phyloP scores from a whole-genome alignment of 768 basidiomycete genomes.

The Lentinula raphanica region DNA sequence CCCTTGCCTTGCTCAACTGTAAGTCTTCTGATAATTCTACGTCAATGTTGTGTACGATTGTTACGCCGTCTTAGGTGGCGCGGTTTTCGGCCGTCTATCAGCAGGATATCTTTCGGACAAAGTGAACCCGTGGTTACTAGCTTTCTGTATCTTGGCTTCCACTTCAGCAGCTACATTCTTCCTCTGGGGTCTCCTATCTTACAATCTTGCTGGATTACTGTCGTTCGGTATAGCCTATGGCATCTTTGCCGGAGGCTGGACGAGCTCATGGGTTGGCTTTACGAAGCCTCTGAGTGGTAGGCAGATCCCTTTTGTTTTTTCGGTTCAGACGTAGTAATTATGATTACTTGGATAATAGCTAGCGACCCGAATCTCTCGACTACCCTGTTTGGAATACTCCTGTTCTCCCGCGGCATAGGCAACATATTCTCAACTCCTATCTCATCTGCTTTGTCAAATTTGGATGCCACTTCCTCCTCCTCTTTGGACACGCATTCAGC shows the following conservation, averaged over 20 bases:
- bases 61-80: slow-evolving; percentile 8
- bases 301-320: neutral
- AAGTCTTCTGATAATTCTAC: neutral
- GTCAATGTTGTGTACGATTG: no score
- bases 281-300: slow-evolving; percentile 9
- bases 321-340: neutral
- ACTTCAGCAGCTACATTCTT: slow-evolving; percentile 23
- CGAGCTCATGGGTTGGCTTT: slow-evolving; percentile 25
- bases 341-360: neutral
- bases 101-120: slow-evolving; percentile 22
- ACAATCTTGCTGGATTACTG: slow-evolving; percentile 20
- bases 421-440: slow-evolving; percentile 22
- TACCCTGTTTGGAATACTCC: slow-evolving; percentile 15
- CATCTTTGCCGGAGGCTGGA: slow-evolving; percentile 25
- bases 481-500: neutral
- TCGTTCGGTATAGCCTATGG: slow-evolving; percentile 25
- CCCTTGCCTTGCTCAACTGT: slow-evolving; percentile 21
- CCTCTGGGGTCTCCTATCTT: slow-evolving; percentile 24
- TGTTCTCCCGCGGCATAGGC: slow-evolving; percentile 20
- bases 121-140: slow-evolving; percentile 19
- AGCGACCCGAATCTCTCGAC: slow-evolving; percentile 15
- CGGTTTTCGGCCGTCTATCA: slow-evolving; percentile 19
- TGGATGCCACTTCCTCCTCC: neutral
- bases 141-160: slow-evolving; percentile 12
- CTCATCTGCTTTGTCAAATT: slow-evolving; percentile 11